Percentiles rank a stretch among this genome's conserved stretches.
Conservation (phyloP, 352 stramenopile species). For the Globisporangium cederbergense region DNA sequence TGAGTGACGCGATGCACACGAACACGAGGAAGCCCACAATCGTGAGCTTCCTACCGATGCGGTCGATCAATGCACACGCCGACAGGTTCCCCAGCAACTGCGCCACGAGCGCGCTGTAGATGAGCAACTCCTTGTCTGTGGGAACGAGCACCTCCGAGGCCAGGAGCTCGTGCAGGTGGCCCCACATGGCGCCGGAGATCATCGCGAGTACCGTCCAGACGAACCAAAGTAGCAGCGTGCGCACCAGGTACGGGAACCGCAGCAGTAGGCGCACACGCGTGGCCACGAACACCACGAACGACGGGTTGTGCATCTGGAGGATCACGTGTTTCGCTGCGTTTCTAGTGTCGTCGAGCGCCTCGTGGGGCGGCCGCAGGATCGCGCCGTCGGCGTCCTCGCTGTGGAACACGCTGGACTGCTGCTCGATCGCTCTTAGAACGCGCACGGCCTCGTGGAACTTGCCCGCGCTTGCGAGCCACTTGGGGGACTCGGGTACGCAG, state of each 20-base stretch:
- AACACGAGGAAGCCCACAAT: slow-evolving; percentile 1
- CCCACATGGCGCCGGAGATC: background rate
- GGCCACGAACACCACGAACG: background rate
- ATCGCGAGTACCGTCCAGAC: background rate
- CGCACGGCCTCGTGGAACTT: slow-evolving; percentile 44
- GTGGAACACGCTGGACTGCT: background rate
- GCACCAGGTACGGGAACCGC: slow-evolving; percentile 2
- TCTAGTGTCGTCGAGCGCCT: background rate
- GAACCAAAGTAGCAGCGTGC: slow-evolving; percentile 8
- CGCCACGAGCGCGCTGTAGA: slow-evolving; percentile 6
- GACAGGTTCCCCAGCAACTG: slow-evolving; percentile 1
- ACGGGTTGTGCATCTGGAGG: background rate
- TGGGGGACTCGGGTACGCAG: slow-evolving; percentile 57
- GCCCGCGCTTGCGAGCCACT: slow-evolving; percentile 57
- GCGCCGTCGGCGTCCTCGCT: background rate
- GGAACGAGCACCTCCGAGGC: background rate
- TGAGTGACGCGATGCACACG: background rate
- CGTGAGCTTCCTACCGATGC: background rate
- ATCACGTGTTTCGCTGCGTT: background rate
- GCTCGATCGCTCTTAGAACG: slow-evolving; percentile 47
- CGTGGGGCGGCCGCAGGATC: background rate
- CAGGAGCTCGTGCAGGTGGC: background rate
- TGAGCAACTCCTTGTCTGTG: background rate
- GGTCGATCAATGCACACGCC: slow-evolving; percentile 4
- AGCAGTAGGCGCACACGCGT: slow-evolving; percentile 1